Evolutionary conservation across 352 stramenopile species (phyloP).

Genomic region (Phytophthora litchii): DNA sequence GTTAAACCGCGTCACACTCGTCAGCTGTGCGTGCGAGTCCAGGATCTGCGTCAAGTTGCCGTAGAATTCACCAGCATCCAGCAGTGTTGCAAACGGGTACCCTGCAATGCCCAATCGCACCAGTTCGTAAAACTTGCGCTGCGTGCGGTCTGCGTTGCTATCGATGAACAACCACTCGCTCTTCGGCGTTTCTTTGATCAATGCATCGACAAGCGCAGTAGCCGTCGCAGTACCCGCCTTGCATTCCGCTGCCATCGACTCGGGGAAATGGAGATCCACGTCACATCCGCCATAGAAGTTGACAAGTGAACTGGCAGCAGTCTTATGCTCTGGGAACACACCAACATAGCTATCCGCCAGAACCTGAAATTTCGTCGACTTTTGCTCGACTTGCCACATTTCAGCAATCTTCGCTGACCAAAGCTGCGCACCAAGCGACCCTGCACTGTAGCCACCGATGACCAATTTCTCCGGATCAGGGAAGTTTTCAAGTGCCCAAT

Average conservation of each 20-base stretch:
- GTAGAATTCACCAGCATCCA: constrained; percentile 46
- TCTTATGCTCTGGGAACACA: constrained; percentile 44
- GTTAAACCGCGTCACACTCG: constrained; percentile 30
- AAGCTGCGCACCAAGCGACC: constrained; percentile 49
- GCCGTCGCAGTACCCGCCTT: constrained; percentile 33
- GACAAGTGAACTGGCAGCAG: constrained; percentile 37
- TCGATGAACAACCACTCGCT: constrained; percentile 58
- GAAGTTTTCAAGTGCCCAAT: constrained; percentile 64
- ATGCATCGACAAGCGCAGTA: constrained; percentile 32
- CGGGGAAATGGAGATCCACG: constrained; percentile 37
- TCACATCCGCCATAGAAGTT: constrained; percentile 53
- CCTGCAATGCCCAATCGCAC: constrained; percentile 41
- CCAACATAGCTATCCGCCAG: constrained; percentile 58
- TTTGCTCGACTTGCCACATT: constrained; percentile 52
- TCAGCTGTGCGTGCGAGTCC: constrained; percentile 39
- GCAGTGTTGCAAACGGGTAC: constrained; percentile 47
- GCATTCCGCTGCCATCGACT: constrained; percentile 31
- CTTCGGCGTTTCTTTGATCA: constrained; percentile 36
- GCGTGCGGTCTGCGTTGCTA: constrained; percentile 49
- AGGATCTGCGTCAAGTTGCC: constrained; percentile 43
- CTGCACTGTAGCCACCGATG: constrained; percentile 55
- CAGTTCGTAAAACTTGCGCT: constrained; percentile 59
- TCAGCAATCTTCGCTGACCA: constrained; percentile 43
- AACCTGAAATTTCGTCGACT: constrained; percentile 47
- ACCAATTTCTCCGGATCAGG: constrained; percentile 53